These are phyloP conservation scores for Nepenthes mirabilis DNA, from an alignment of 148 eudicot species.

Conservation along the genomic window DNA sequence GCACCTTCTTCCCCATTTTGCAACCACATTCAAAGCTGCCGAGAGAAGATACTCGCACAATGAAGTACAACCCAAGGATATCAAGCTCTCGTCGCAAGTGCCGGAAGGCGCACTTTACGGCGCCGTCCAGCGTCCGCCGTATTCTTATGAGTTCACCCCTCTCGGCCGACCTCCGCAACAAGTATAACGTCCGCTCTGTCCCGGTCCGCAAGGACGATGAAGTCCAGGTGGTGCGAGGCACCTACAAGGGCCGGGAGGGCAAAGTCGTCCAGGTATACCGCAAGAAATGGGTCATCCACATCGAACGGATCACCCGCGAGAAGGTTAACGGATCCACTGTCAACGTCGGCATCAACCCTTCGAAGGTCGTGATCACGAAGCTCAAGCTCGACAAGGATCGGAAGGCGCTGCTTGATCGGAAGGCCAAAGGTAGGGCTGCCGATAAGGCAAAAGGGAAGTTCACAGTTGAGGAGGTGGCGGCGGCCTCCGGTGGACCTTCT, in stretches of 20 bases:
- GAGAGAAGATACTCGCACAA: not conserved
- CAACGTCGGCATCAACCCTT: conserved; percentile 58
- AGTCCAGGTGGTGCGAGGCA: conserved; percentile 59
- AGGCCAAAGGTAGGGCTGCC: conserved; percentile 57
- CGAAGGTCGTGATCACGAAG: conserved; percentile 56
- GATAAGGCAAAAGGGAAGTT: conserved; percentile 72
- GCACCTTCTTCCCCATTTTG: too few relatives aligned
- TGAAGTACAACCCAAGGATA: conserved; percentile 66
- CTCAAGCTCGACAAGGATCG: conserved; percentile 58
- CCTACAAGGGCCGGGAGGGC: conserved; percentile 70
- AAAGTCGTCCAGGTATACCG: conserved; percentile 66
- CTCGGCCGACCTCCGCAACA: conserved; percentile 48
- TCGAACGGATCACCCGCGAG: conserved; percentile 66
- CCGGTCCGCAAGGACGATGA: conserved; percentile 78
- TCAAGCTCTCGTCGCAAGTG: conserved; percentile 56
- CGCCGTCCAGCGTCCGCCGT: conserved; percentile 52
- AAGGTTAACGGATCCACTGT: conserved; percentile 68
- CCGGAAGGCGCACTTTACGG: conserved; percentile 67
- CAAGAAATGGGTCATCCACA: conserved; percentile 70
- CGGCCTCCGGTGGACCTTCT: conserved; percentile 16
- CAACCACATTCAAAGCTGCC: too few relatives aligned
- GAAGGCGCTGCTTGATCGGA: conserved; percentile 43
- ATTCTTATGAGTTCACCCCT: conserved; percentile 62
- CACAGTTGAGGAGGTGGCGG: conserved; percentile 46
- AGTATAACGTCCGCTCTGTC: conserved; percentile 60